Base-by-base conservation (phyloP, 495 filamentous ascomycete genomes). In the Amniculicola lignicola region DNA sequence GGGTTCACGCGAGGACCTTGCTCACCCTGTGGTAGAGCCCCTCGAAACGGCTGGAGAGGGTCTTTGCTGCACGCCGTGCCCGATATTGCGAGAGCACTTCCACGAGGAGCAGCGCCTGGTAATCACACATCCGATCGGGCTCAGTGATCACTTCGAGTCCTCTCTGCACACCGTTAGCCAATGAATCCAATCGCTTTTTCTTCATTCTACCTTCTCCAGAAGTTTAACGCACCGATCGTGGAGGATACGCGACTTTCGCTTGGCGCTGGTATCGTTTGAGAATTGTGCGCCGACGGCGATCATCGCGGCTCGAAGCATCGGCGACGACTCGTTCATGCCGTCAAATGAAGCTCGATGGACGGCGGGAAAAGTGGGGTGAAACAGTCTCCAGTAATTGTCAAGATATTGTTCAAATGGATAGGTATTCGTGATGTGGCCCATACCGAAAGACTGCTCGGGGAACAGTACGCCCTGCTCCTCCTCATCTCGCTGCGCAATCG, bases 261-360 rank as follows among this genome's bases (percentile, higher is more conserved):
- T 72, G 14, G 64, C 69, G 39, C 63, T 60, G n/a, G 64, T 24
- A 25, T 70, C 62, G 27, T 63, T 59, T 35, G 67, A 61, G 45
- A 62, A 70, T 43, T 74, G 72, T 23, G 69, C 72, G 31, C 74
- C 73, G 31, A 74, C 65, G 3, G 68, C 70, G 31, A 75, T 63
- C 66, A 76, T 71, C 2, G 70, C 66, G n/a, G 69, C 69, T 7
- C 56, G 65, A 19, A 76, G 65, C 36, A 76, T 50, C 7, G 69
- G 72, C 15, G 68, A 65, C 15, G 68, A 65, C 6, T 59, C 57
- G 31, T 54, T 57, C 18, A 56, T 55, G 19, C 68, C 27, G 39
- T 61, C 45, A 56, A 72, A 70, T 22, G 72, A 65, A 42, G 72
- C 64, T 49, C 58, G 61, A 60, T 75, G 74, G 36, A 76, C 49